Percentiles rank a stretch among this genome's conserved stretches.
phyloP scores from a whole-genome alignment of 805 yeast genomes.

The Cyberlindnera suaveolens region DNA sequence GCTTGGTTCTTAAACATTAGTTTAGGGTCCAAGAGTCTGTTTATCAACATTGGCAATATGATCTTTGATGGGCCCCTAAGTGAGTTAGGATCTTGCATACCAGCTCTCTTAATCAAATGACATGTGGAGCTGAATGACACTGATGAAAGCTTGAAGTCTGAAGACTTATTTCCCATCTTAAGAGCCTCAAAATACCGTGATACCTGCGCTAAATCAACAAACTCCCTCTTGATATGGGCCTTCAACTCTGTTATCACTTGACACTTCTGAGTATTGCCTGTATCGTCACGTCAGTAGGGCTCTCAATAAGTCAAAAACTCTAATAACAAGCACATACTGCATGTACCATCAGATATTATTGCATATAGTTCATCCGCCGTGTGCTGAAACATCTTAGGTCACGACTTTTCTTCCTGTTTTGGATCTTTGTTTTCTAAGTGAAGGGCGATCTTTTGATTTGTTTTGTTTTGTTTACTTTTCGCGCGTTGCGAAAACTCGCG shows the following conservation, averaged over 20 bases:
- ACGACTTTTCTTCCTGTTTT: background rate
- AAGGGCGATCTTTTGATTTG: background rate
- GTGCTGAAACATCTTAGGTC: slow-evolving; percentile 11
- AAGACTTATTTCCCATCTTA: slow-evolving; percentile 36
- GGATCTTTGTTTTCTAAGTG: background rate
- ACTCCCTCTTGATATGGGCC: slow-evolving; percentile 48
- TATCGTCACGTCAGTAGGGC: background rate
- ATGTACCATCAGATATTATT: slow-evolving; percentile 4
- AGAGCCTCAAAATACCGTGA: slow-evolving; percentile 46
- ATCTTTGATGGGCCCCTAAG: slow-evolving; percentile 36
- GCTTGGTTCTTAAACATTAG: slow-evolving; percentile 36
- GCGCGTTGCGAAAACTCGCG: background rate
- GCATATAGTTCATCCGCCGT: slow-evolving; percentile 13
- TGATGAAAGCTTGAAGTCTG: slow-evolving; percentile 32
- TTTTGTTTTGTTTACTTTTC: slow-evolving; percentile 1
- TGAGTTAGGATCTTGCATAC: slow-evolving; percentile 46
- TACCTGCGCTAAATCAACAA: slow-evolving; percentile 43
- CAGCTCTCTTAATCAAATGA: slow-evolving; percentile 51
- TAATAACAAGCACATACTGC: slow-evolving; percentile 8
- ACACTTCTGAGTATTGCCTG: slow-evolving; percentile 17
- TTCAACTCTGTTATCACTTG: slow-evolving; percentile 32
- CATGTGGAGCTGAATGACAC: slow-evolving; percentile 45
- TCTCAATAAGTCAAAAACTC: background rate
- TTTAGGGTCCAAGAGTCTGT: slow-evolving; percentile 38
- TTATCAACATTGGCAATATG: slow-evolving; percentile 47